phyloP scores from a whole-genome alignment of 805 yeast genomes.

The Saturnispora quitensis region DNA sequence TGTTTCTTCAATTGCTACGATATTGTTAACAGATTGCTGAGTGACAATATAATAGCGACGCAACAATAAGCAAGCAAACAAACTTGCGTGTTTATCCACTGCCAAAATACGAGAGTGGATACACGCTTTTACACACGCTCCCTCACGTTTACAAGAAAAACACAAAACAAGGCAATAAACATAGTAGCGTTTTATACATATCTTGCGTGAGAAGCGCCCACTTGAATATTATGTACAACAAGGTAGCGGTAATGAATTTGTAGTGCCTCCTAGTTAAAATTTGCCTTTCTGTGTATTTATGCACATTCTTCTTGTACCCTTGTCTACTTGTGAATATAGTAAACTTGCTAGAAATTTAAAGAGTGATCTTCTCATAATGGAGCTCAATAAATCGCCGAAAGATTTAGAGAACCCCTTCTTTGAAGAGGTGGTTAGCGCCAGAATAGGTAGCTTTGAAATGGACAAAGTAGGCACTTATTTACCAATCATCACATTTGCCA shows the following conservation, averaged over 20 bases:
- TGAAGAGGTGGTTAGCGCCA: background rate
- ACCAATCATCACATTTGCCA: conserved; percentile 19
- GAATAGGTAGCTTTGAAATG: background rate
- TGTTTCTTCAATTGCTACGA: background rate
- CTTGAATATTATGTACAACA: background rate
- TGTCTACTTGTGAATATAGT: background rate
- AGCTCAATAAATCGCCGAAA: background rate
- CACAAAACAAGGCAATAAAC: background rate
- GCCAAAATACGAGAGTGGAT: background rate
- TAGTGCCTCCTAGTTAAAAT: background rate
- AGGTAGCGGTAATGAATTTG: background rate
- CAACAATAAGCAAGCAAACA: background rate
- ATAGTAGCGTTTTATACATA: too few species aligned
- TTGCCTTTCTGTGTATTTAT: background rate
- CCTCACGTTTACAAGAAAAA: background rate
- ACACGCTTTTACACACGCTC: background rate
- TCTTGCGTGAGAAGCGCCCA: too few species aligned
- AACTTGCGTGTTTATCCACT: background rate
- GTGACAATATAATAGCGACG: background rate
- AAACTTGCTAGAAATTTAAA: background rate
- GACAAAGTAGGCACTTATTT: conserved; percentile 14
- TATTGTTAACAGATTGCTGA: background rate
- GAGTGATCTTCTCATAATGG: background rate
- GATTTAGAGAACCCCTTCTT: background rate
- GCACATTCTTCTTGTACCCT: background rate